phyloP scores from a whole-genome alignment of 1,139 yeast genomes.

The Hansenula sp. region DNA sequence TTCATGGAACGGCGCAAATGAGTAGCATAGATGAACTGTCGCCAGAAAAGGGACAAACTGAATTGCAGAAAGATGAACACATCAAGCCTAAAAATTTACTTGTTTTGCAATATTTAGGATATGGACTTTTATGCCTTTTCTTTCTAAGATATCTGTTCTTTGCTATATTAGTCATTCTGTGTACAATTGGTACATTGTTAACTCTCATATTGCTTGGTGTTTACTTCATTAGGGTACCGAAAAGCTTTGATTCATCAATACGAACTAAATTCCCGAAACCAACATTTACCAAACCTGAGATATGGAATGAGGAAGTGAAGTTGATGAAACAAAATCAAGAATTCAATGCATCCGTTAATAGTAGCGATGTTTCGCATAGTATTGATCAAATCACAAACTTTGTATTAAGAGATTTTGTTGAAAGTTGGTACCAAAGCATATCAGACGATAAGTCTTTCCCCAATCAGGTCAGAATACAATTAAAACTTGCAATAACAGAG shows the following conservation, averaged over 20 bases:
- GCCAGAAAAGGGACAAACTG: not conserved
- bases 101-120: not conserved
- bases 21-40: too few species aligned
- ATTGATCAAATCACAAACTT: slow-evolving; percentile 48
- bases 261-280: slow-evolving; percentile 22
- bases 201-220: not conserved
- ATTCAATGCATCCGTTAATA: slow-evolving; percentile 1
- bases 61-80: too few species aligned
- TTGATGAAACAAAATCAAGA: slow-evolving; percentile 5
- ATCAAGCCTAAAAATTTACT: too few species aligned
- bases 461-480: slow-evolving; percentile 43
- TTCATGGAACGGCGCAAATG: too few species aligned
- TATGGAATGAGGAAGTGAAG: slow-evolving; percentile 28
- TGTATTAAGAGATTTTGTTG: slow-evolving; percentile 57
- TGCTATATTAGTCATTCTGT: too few species aligned
- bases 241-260: not conserved
- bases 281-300: slow-evolving; percentile 24
- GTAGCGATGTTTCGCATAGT: slow-evolving; percentile 38
- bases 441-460: slow-evolving; percentile 49
- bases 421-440: slow-evolving; percentile 50
- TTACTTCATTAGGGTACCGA: slow-evolving; percentile 7
- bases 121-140: not conserved
- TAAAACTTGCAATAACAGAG: slow-evolving; percentile 38
- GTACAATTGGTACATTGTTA: not conserved
- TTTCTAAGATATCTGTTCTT: slow-evolving; percentile 2